Percentiles rank a stretch among this genome's conserved stretches.
Conservation (phyloP, 768 basidiomycete species). For the Rhizopogon rudus region DNA sequence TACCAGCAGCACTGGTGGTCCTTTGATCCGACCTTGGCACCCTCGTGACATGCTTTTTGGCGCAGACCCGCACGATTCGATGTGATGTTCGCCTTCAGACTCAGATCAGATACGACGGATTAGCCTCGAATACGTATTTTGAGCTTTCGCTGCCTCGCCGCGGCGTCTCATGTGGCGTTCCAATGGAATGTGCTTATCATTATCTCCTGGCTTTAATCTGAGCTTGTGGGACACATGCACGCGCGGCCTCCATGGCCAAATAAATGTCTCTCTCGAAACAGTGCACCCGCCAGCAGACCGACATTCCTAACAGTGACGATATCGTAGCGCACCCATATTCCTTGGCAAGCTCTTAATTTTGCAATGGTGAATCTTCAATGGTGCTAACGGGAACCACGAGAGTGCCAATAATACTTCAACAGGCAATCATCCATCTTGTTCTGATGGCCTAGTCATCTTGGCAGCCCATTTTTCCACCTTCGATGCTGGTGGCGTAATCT, state of each 20-base stretch:
- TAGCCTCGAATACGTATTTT: not conserved
- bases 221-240: not conserved
- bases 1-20: too few relatives aligned
- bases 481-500: not conserved
- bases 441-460: not conserved
- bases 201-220: not conserved
- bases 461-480: not conserved
- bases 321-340: not conserved
- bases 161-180: not conserved
- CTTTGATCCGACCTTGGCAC: too few relatives aligned
- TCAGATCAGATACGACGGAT: not conserved
- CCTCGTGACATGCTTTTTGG: too few relatives aligned
- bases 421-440: not conserved
- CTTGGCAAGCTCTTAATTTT: not conserved
- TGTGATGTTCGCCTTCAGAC: too few relatives aligned
- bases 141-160: not conserved
- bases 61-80: too few relatives aligned
- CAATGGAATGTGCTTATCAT: not conserved
- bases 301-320: not conserved
- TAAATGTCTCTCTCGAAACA: not conserved
- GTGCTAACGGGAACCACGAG: not conserved
- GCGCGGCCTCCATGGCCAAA: not conserved
- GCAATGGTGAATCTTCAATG: not conserved
- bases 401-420: not conserved
- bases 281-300: not conserved